Conservation (phyloP, 208 protist genomes). For the Leishmania amazonensis region DNA sequence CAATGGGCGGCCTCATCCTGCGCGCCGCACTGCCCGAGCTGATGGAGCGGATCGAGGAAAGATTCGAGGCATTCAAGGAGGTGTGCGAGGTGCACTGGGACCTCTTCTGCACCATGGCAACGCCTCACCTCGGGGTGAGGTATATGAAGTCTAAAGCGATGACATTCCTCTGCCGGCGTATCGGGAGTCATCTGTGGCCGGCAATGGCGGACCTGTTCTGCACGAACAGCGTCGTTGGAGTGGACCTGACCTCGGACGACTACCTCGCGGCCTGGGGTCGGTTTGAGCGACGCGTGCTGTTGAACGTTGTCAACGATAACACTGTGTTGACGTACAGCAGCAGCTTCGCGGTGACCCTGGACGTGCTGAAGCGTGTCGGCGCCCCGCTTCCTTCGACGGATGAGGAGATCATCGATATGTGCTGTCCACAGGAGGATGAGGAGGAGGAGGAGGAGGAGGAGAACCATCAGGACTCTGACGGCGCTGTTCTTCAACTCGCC, state of each 20-base stretch:
- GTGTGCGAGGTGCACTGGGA: slow-evolving; percentile 43
- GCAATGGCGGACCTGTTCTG: slow-evolving; percentile 52
- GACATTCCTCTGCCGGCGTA: slow-evolving; percentile 27
- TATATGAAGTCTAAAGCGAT: slow-evolving; percentile 48
- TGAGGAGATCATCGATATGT: neutral
- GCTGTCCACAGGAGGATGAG: neutral
- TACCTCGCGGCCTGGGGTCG: slow-evolving; percentile 30
- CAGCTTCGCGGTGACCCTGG: slow-evolving; percentile 30
- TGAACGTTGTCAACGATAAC: slow-evolving; percentile 40
- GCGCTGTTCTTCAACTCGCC: slow-evolving; percentile 5
- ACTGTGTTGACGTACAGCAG: slow-evolving; percentile 54
- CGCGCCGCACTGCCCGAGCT: slow-evolving; percentile 54
- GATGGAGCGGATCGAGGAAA: neutral
- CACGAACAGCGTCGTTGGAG: slow-evolving; percentile 20
- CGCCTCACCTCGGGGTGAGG: slow-evolving; percentile 50
- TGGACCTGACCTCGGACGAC: slow-evolving; percentile 23
- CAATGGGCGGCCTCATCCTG: slow-evolving; percentile 74
- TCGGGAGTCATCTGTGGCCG: slow-evolving; percentile 32
- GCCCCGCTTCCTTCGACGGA: neutral
- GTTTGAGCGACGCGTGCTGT: slow-evolving; percentile 38
- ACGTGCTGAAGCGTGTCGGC: slow-evolving; percentile 5
- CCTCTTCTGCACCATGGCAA: slow-evolving; percentile 50
- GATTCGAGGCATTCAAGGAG: neutral
- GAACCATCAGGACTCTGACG: neutral
- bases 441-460: neutral